Evolutionary conservation across 2,329 filamentous ascomycete genomes (phyloP).

Genomic region (Cladosporium sp.): DNA sequence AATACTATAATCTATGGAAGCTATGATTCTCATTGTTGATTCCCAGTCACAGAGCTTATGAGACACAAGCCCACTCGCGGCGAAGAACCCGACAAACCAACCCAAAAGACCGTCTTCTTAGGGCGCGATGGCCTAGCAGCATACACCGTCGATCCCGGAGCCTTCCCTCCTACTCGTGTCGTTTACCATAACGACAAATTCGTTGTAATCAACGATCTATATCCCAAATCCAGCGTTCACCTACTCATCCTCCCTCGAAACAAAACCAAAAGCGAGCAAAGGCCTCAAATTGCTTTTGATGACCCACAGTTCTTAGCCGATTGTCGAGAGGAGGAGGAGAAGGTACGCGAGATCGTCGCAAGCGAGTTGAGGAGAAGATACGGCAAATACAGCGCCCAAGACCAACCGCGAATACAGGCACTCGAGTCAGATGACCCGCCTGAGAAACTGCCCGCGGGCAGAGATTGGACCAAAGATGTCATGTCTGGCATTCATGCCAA

Average conservation of each 20-base stretch:
- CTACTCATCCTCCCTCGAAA: constrained; percentile 82
- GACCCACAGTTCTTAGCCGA: constrained; percentile 64
- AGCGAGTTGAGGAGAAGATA: constrained; percentile 69
- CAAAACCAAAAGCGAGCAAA: constrained; percentile 53
- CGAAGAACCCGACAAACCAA: constrained; percentile 25
- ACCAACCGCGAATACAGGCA: constrained; percentile 60
- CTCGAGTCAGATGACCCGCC: constrained; percentile 46
- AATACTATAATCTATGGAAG: neutral
- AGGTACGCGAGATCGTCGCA: constrained; percentile 63
- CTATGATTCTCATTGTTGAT: constrained; percentile 21
- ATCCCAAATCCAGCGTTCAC: constrained; percentile 81
- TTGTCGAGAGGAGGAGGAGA: constrained; percentile 58
- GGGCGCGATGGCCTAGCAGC: constrained; percentile 59
- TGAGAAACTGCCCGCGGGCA: constrained; percentile 58
- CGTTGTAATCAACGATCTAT: constrained; percentile 77
- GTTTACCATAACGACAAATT: constrained; percentile 65
- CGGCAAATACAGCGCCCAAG: constrained; percentile 59
- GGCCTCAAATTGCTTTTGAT: constrained; percentile 75
- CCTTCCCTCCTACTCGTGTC: constrained; percentile 56
- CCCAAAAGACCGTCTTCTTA: constrained; percentile 35
- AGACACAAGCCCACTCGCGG: constrained; percentile 29
- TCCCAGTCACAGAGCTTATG: constrained; percentile 46
- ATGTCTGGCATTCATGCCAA: constrained; percentile 77
- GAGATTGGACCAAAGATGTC: constrained; percentile 75
- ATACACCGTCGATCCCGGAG: constrained; percentile 62